phyloP scores from a whole-genome alignment of 169 alveolate species.

The Plasmodium inui region DNA sequence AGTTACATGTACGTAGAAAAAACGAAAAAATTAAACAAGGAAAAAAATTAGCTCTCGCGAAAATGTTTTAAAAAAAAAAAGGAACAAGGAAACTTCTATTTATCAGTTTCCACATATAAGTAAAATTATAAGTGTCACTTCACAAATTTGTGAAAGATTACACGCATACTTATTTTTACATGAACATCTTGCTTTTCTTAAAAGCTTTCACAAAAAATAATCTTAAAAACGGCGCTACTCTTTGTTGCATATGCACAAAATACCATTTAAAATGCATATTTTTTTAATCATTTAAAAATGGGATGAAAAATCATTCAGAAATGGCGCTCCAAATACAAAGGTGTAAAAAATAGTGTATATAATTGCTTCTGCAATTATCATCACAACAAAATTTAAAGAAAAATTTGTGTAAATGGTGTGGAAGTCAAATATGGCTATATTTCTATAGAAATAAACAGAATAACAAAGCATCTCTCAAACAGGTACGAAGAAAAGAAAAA shows the following conservation, averaged over 20 bases:
- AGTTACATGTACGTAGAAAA: background rate
- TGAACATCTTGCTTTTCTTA: background rate
- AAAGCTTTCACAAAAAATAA: background rate
- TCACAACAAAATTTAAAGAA: background rate
- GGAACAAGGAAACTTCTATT: background rate
- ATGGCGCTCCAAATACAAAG: background rate
- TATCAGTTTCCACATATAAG: background rate
- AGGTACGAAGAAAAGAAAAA: slow-evolving; percentile 11
- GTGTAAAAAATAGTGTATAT: slow-evolving; percentile 2
- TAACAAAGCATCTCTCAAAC: slow-evolving; percentile 13
- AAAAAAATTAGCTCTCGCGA: background rate
- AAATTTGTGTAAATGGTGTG: background rate
- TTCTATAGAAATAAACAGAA: background rate
- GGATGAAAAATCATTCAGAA: background rate
- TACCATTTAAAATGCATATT: background rate
- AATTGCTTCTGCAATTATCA: background rate
- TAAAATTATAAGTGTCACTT: background rate
- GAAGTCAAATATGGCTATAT: slow-evolving; percentile 4
- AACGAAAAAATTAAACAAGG: background rate
- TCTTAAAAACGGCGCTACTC: background rate
- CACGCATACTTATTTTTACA: background rate
- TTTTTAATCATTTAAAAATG: background rate
- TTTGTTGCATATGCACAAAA: background rate
- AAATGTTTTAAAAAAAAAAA: background rate
- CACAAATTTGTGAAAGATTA: background rate